Evolutionary conservation across 1,139 yeast genomes (phyloP).

Genomic region (Scheffersomyces lignicola): DNA sequence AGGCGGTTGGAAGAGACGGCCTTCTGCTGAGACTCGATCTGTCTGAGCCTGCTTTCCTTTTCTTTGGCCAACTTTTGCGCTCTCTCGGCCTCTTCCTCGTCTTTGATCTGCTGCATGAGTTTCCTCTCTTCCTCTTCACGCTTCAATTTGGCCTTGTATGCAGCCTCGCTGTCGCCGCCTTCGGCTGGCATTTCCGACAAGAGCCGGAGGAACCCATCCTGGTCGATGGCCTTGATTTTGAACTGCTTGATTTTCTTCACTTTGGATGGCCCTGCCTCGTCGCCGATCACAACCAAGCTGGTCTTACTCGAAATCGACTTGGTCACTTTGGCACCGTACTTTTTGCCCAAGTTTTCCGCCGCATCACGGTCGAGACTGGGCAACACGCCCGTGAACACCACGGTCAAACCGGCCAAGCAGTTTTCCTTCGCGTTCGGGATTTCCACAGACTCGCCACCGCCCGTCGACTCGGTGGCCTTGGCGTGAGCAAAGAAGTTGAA

Average conservation of each 20-base stretch:
- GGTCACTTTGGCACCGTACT: conserved; percentile 93
- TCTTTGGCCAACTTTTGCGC: conserved; percentile 12
- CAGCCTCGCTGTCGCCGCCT: conserved; percentile 83
- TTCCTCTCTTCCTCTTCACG: conserved; percentile 64
- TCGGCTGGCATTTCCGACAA: conserved; percentile 82
- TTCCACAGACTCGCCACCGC: conserved; percentile 26
- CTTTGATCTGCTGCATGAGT: conserved; percentile 50
- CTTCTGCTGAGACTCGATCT: conserved; percentile 35
- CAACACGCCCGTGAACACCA: conserved; percentile 89
- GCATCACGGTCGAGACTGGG: conserved; percentile 78
- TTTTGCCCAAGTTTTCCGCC: conserved; percentile 74
- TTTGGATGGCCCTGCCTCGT: conserved; percentile 97
- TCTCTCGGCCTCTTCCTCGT: conserved; percentile 29
- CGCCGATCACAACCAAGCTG: conserved; percentile 86
- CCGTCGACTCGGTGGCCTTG: conserved; percentile 40
- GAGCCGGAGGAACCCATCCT: conserved; percentile 79
- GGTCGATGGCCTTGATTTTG: conserved; percentile 78
- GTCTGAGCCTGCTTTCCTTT: conserved; percentile 17
- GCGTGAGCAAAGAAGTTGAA: conserved; percentile 52
- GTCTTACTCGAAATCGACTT: conserved; percentile 85
- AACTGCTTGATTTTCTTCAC: conserved; percentile 73
- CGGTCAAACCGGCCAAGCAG: conserved; percentile 82
- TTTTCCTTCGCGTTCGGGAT: conserved; percentile 79
- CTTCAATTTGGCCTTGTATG: conserved; percentile 69
- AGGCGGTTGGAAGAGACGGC: conserved; percentile 5